Percentiles rank a stretch among this genome's conserved stretches.
phyloP scores from a whole-genome alignment of 2,329 filamentous ascomycete species.

The Botrytis paeoniae region DNA sequence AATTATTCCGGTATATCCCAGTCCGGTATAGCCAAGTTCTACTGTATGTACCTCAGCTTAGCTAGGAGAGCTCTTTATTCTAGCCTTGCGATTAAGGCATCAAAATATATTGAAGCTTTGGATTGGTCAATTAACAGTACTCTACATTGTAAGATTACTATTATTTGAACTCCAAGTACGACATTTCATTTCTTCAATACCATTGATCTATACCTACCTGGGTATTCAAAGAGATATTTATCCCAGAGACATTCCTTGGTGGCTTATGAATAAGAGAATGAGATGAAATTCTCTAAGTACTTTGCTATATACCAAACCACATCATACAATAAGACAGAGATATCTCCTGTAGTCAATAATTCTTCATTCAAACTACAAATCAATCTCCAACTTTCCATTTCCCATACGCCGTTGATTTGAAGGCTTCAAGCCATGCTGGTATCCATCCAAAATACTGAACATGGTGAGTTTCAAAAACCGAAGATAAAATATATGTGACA shows the following conservation, averaged over 20 bases:
- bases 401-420: neutral
- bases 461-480: neutral
- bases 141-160: neutral
- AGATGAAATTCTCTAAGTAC: neutral
- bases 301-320: neutral
- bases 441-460: slow-evolving; percentile 9
- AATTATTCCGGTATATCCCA: too few relatives aligned
- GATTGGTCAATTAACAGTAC: neutral
- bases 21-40: too few relatives aligned
- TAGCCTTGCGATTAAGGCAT: neutral
- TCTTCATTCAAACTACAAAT: neutral
- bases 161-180: neutral
- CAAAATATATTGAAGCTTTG: neutral
- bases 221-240: neutral
- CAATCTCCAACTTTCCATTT: neutral
- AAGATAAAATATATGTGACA: neutral
- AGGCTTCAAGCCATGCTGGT: slow-evolving; percentile 7
- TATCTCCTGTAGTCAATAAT: neutral
- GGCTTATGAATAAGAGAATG: neutral
- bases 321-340: neutral
- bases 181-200: neutral
- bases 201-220: neutral
- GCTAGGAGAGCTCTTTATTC: neutral
- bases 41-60: too few relatives aligned
- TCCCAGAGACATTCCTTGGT: neutral